Percentiles rank a stretch among this genome's conserved stretches.
These are phyloP conservation scores for Hypholoma sublateritium DNA, from an alignment of 768 basidiomycete genomes.

Conservation along the genomic window DNA sequence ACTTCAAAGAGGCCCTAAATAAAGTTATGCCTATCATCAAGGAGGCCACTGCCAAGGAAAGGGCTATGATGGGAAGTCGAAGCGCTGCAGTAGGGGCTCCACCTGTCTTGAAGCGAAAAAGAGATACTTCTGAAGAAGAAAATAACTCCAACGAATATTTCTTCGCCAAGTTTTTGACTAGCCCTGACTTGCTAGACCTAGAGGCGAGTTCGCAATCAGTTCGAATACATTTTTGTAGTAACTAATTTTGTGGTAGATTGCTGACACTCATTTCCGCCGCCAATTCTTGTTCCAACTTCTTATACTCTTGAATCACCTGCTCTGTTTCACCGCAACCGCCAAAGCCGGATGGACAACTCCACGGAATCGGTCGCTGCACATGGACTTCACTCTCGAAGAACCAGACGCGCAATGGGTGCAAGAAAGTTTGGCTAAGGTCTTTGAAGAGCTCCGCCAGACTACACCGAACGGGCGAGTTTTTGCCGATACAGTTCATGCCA, in stretches of 20 bases:
- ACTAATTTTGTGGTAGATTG: conserved; percentile 51
- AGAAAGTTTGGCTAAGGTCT: conserved; percentile 59
- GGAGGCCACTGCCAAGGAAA: conserved; percentile 86
- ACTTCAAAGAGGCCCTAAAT: conserved; percentile 71
- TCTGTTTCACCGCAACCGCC: conserved; percentile 67
- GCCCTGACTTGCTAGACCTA: conserved; percentile 80
- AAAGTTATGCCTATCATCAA: conserved; percentile 78
- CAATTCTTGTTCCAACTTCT: conserved; percentile 87
- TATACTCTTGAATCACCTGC: conserved; percentile 74
- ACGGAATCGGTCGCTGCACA: conserved; percentile 78
- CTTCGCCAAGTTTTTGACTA: conserved; percentile 92
- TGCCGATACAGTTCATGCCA: conserved; percentile 67
- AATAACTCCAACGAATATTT: conserved; percentile 71
- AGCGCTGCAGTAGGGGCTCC: conserved; percentile 42
- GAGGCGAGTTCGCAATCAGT: conserved; percentile 52
- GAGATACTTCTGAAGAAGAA: conserved; percentile 56
- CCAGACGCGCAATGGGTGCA: conserved; percentile 75
- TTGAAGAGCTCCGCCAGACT: conserved; percentile 68
- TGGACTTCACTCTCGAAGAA: conserved; percentile 76
- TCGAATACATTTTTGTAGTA: background rate
- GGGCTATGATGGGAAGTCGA: conserved; percentile 74
- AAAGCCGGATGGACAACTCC: conserved; percentile 61
- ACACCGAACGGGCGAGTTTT: conserved; percentile 77
- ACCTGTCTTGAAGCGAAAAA: conserved; percentile 60
- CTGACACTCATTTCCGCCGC: conserved; percentile 90